phyloP scores from a whole-genome alignment of 2,329 filamentous ascomycete genomes.

The Teratosphaeriaceae sp. region DNA sequence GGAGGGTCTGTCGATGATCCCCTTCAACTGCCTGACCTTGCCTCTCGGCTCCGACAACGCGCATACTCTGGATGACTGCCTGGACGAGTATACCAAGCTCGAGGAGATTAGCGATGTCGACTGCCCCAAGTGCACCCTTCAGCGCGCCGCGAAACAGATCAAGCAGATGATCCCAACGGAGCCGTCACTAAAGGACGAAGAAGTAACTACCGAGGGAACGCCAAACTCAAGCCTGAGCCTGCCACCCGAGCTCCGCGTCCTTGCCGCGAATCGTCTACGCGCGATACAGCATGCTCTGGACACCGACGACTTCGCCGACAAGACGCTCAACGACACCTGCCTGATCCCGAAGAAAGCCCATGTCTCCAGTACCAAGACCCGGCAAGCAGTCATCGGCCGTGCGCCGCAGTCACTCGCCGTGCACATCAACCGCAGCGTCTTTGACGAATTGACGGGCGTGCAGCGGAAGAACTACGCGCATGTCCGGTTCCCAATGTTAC shows the following conservation, averaged over 20 bases:
- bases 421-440: constrained; percentile 87
- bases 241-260: constrained; percentile 38
- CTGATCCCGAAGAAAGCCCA: constrained; percentile 54
- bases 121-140: constrained; percentile 82
- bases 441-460: constrained; percentile 72
- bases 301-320: constrained; percentile 68
- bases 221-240: constrained; percentile 19
- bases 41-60: constrained; percentile 61
- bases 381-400: constrained; percentile 78
- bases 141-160: constrained; percentile 50
- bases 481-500: constrained; percentile 65
- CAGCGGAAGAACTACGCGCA: constrained; percentile 77
- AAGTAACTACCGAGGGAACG: constrained; percentile 15
- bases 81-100: constrained; percentile 78
- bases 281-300: constrained; percentile 66
- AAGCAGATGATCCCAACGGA: constrained; percentile 35
- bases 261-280: constrained; percentile 50
- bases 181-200: not conserved
- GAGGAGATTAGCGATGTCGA: constrained; percentile 86
- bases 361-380: constrained; percentile 75
- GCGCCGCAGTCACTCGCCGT: constrained; percentile 74
- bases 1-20: constrained; percentile 81
- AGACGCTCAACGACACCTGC: constrained; percentile 40
- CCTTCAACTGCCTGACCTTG: constrained; percentile 89
- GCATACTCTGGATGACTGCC: constrained; percentile 68